Conservation (phyloP, 2,329 filamentous ascomycete species). For the Diaporthe vaccinii region DNA sequence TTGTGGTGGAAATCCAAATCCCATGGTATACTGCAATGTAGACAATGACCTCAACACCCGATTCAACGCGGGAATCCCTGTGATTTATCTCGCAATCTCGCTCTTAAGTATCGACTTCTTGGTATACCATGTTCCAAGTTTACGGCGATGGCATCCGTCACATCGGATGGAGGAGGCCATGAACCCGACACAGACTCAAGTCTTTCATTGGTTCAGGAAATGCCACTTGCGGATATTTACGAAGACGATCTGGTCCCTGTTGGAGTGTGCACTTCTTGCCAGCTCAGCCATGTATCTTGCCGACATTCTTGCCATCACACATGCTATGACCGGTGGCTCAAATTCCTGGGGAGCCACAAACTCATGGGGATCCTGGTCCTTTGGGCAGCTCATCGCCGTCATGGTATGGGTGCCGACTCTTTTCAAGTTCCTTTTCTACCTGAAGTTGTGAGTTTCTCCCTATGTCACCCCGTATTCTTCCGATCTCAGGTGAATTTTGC, state of each 20-base stretch:
- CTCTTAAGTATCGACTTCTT: conserved; percentile 25
- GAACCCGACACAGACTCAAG: background rate
- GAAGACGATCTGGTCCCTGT: background rate
- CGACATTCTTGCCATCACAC: conserved; percentile 2
- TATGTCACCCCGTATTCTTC: accelerated
- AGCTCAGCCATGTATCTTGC: conserved; percentile 1
- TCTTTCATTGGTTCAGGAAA: background rate
- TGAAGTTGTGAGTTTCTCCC: conserved; percentile 8
- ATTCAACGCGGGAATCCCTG: background rate
- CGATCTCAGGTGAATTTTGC: no score
- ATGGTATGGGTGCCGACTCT: conserved; percentile 31
- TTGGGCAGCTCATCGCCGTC: conserved; percentile 32
- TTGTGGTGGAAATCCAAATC: conserved; percentile 19
- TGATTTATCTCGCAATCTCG: background rate
- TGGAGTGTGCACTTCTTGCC: background rate
- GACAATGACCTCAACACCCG: background rate
- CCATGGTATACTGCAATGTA: conserved; percentile 33
- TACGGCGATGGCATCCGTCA: background rate
- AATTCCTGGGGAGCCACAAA: background rate
- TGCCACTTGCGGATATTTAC: background rate
- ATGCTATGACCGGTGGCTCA: background rate
- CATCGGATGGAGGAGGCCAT: background rate
- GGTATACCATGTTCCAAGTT: background rate
- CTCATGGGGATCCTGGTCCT: conserved; percentile 28
- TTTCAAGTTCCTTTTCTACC: conserved; percentile 28